A percentile compares a stretch with the other conserved stretches of the same genome.
phyloP scores from a whole-genome alignment of 495 filamentous ascomycete species.

The Saxophila tyrrhenica region DNA sequence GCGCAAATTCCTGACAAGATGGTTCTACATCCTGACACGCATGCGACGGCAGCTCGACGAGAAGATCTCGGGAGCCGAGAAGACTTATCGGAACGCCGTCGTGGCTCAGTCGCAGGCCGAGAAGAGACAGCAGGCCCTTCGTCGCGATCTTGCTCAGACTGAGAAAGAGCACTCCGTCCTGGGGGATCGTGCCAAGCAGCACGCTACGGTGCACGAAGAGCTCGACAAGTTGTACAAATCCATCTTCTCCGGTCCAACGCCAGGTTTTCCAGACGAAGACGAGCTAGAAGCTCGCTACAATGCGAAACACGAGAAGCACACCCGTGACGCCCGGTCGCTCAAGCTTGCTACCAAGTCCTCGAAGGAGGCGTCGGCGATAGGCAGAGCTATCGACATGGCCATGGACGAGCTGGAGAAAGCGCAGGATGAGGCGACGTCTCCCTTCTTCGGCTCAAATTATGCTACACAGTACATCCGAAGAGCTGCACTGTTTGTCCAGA shows the following conservation, averaged over 20 bases:
- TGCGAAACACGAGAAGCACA: neutral
- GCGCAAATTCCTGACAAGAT: neutral
- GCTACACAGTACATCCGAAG: neutral
- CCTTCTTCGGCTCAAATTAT: neutral
- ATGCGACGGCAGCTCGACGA: neutral
- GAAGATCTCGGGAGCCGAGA: neutral
- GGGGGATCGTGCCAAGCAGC: constrained; percentile 11
- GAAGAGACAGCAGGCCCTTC: neutral
- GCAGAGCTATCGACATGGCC: neutral
- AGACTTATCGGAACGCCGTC: neutral
- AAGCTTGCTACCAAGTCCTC: neutral
- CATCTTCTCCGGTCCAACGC: constrained; percentile 37
- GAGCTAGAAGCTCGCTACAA: constrained; percentile 21
- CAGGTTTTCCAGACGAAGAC: constrained; percentile 37
- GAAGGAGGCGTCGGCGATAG: neutral
- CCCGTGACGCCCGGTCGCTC: neutral
- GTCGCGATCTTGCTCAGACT: neutral
- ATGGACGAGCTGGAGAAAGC: neutral
- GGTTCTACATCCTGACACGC: neutral
- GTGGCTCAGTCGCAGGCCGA: neutral
- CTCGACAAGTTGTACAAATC: constrained; percentile 18
- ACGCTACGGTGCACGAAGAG: constrained; percentile 24
- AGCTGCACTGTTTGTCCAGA: neutral
- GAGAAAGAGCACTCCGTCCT: neutral
- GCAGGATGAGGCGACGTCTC: neutral